Evolutionary conservation across 345 rosid genomes (phyloP), one percentile per base, ranked within the genome.

Genomic region (Melaleuca quinquenervia): DNA sequence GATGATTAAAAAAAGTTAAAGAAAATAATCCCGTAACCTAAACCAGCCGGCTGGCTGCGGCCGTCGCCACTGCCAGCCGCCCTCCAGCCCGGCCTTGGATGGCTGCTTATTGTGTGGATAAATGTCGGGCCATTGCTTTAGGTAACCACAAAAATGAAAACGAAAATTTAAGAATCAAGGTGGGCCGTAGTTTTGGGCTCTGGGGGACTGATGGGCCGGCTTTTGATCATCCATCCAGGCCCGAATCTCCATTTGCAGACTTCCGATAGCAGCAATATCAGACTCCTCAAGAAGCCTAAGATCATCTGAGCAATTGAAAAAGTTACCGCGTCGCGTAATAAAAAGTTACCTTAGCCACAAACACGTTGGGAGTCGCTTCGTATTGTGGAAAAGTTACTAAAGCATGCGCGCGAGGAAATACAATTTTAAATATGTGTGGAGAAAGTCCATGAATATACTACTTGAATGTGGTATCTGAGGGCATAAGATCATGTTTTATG

Each of bases 321-420:
- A 51, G 18, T 51, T 51, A 51, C 52, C 6, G 18, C 18, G 52
- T 51, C 6, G 52, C 52, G 14, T 14, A 18, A 51, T 51, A 6
- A 14, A 51, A 51, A 51, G 52, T 51, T 14, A 51, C 52, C 52
- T 51, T 3, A 51, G 52, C 18, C 52, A 14, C 6, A 51, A 3
- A 51, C 15, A 15, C 18, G 16, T 51, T 14, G 52, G 6, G 52
- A 51, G 52, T 29, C 6, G 29, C 21, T 1, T 2, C 44, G 3
- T 27, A 0, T 9, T 4, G 3, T 14, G 32, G 29, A 29, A 0
- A 62, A 62, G 0, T 62, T 62, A 62, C 75, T 62, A 41, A 41
- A 41, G 41, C 4, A 41, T 41, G 41, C 41, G 41, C 41, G n/a
- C 0, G 12, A 54, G 58, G 58, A 54, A 54, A 54, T n/a, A 54